Conservation (phyloP, 2,329 filamentous ascomycete genomes). For the Colletotrichum brevisporum region DNA sequence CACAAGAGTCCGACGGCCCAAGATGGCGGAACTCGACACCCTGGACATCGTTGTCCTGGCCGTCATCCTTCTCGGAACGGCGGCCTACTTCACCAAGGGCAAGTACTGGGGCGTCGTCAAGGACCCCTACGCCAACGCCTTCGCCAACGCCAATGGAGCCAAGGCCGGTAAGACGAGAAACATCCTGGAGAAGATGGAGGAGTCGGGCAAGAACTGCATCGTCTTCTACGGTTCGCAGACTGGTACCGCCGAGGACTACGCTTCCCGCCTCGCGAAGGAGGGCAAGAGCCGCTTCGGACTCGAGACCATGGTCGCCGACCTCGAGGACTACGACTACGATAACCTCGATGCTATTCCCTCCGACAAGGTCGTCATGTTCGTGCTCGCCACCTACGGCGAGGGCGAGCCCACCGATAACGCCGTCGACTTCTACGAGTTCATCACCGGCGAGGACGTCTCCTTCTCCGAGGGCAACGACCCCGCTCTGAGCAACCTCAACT, state of each 20-base stretch:
- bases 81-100: constrained; percentile 98
- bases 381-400: constrained; percentile 97
- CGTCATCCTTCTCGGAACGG: constrained; percentile 85
- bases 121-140: constrained; percentile 86
- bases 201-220: constrained; percentile 95
- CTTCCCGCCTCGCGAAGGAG: constrained; percentile 95
- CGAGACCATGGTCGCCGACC: constrained; percentile 97
- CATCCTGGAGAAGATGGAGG: constrained; percentile 95
- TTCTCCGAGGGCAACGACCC: constrained; percentile 84
- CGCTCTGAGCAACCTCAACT: constrained; percentile 87
- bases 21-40: constrained; percentile 96
- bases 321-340: constrained; percentile 98
- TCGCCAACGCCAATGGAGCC: constrained; percentile 76
- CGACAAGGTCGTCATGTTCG: constrained; percentile 95
- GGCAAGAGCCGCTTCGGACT: constrained; percentile 96
- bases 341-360: constrained; percentile 90
- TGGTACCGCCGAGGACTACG: constrained; percentile 98
- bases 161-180: constrained; percentile 91
- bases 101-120: constrained; percentile 91
- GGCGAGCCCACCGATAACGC: constrained; percentile 99
- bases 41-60: constrained; percentile 94
- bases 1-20: constrained; percentile 30
- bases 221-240: constrained; percentile 99
- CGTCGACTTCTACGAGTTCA: constrained; percentile 98
- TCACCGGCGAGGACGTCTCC: constrained; percentile 82